Evolutionary conservation across 1,284 basidiomycete species (phyloP), one percentile per base, ranked within the genome.

Genomic region (Xerocomus nothofagi): DNA sequence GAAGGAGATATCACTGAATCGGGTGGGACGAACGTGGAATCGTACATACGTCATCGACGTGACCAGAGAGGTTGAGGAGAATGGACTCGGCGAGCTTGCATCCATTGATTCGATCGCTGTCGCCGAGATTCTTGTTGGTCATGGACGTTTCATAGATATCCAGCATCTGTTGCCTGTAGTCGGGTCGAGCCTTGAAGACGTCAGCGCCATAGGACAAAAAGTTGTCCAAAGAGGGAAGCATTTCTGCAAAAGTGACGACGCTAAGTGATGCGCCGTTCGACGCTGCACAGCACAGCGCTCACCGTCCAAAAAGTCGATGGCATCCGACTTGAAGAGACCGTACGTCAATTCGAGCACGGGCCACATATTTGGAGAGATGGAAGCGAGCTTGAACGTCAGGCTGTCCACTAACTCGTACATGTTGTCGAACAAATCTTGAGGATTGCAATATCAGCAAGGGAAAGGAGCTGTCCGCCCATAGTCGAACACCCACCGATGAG

Each of bases 141-240:
- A 94, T 84, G 8, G 86, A 78, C 1, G 84, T 90, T 36, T 81
- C 79, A 66, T 90, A 95, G 62, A 96, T 91, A 61, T 96, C 92
- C 46, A 94, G 71, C 26, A 89, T 70, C 82, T 92, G 92, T 57
- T 82, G 78, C 62, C 84, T 80, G 71, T 95, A 93, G 58, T 92
- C 88, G 0, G 80, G 69, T 43, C 82, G 84, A 29, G 78, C 64
- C 60, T 86, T 84, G 69, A 96, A 86, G 12, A 83, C 73, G 12
- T 92, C 88, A 17, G 81, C 76, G 10, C 93, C 93, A 63, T 86
- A 95, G 12, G 88, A 91, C 45, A 96, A 77, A 67, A 93, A 91
- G 75, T 96, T 96, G 74, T 94, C 91, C 48, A 96, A 71, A 3
- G 88, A 85, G 8, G 91, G 88, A 37, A 93, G 77, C 91, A 94